Evolutionary conservation across 805 yeast species (phyloP), one percentile per base, ranked within the genome.

Genomic region (Saturnispora gosingensis): DNA sequence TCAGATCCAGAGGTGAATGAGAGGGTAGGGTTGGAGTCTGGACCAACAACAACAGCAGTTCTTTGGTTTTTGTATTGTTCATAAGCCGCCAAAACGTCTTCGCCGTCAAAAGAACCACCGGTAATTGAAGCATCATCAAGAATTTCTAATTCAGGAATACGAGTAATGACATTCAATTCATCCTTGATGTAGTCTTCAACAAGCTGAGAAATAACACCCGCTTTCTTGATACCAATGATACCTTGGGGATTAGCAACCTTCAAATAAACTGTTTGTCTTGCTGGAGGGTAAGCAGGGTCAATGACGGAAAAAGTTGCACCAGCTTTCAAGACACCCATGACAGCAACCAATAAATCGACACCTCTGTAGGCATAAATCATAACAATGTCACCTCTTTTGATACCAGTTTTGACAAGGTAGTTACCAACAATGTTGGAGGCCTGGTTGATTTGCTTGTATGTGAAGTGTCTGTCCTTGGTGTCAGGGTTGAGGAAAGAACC

Each of bases 231-330:
- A 18, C 90, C 96, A 55, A 93, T 83, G 59, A 93, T 76, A 57
- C 96, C 99, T 59, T 72, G 79, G 34, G 99, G 99, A 67, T 85
- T 81, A 36, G 99, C 98, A 15, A 93, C 99, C 46, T 86, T 81
- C 52, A 93, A 75, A 67, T 93, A 93, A 55, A 93, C 80, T 57
- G 88, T 93, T 69, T 93, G 99, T 69, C 99, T 81, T 9, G 96
- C 95, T 16, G 99, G 97, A 43, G 99, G 99, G 67, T 93, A 93
- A 5, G 98, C 98, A 7, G 99, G 99, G 66, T 93, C 99, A 57
- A 93, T 95, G 22, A 93, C 99, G 9, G 97, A 90, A 67, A 93
- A 93, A 0, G 99, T 91, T 16, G 96, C 98, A 60, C 99, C 99
- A 1, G 99, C 98, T 71, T 93, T 93, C 66, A 93, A 78, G 20